Evolutionary conservation across 768 basidiomycete species (phyloP).

Genomic region (Pleurotus ostreatus): DNA sequence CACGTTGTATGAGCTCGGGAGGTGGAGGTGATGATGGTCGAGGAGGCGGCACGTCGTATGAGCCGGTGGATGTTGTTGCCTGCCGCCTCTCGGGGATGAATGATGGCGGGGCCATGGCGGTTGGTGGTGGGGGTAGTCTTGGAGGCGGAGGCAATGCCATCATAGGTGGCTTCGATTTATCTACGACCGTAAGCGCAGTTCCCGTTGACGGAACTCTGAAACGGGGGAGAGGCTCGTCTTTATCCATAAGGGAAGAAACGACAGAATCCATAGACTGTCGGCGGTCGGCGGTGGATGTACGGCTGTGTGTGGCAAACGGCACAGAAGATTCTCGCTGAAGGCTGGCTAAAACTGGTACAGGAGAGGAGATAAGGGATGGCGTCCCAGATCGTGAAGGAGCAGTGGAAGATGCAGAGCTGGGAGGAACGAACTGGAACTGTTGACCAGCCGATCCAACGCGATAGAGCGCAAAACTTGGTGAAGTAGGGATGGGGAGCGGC

Average conservation of each 20-base stretch:
- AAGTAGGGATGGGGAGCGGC: constrained; percentile 26
- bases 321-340: constrained; percentile 49
- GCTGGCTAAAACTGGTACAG: constrained; percentile 25
- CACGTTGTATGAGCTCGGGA: constrained; percentile 86
- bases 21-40: constrained; percentile 93
- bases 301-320: constrained; percentile 44
- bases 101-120: constrained; percentile 69
- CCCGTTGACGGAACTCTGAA: constrained; percentile 61
- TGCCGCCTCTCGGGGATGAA: constrained; percentile 71
- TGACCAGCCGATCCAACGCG: constrained; percentile 16
- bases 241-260: constrained; percentile 48
- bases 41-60: constrained; percentile 68
- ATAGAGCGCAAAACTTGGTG: constrained; percentile 15
- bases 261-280: constrained; percentile 72
- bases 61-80: constrained; percentile 36
- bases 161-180: constrained; percentile 81
- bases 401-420: not conserved
- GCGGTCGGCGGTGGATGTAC: constrained; percentile 54
- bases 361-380: constrained; percentile 35
- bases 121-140: constrained; percentile 66
- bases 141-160: constrained; percentile 83
- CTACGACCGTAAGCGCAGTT: constrained; percentile 46
- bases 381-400: constrained; percentile 32
- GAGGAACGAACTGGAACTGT: constrained; percentile 18
- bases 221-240: constrained; percentile 36